Evolutionary conservation across 2,329 filamentous ascomycete species (phyloP), one percentile per base, ranked within the genome.

Genomic region (Myriangium duriaei): DNA sequence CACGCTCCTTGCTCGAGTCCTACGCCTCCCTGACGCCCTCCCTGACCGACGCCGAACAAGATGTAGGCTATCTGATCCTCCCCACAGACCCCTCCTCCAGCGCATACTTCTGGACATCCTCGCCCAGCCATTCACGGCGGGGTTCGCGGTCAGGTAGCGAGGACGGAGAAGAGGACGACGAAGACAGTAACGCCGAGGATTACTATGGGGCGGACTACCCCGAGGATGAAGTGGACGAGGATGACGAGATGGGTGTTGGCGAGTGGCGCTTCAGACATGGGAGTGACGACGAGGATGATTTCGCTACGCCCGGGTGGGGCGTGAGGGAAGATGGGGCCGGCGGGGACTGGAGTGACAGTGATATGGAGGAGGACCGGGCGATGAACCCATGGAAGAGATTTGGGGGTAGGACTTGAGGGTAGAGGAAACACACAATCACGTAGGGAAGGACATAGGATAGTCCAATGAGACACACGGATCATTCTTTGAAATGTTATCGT

Each of bases 171-270:
- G 35, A 30, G 30, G 33, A 18, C 35, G 28, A 34, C 34, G 34
- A 39, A 14, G 36, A 39, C 36, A 42, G 40, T 18, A 38, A 32
- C 44, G 79, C 81, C 24, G 81, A 87, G 53, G 79, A 84, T 50
- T 77, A 84, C 57, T 85, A 86, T 52, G 75, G 76, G 3, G 78
- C 80, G 38, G 81, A 87, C 54, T 87, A 87, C 48, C 81, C 81
- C 1, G 81, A 87, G 44, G 81, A 87, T 38, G 81, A 87, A 53
- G 69, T 85, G 11, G 77, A 74, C 31, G 78, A 74, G 11, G 80
- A 85, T 48, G 76, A 81, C 46, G 76, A 80, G 54, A 72, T 67
- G 44, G 71, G 65, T 30, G 46, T 56, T 2, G 55, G 59, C 32
- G 52, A 60, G 6, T 67, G 67, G 42, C 51, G 55, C 17, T 65